A percentile compares a stretch with the other conserved stretches of the same genome.
Evolutionary conservation across 140 eudicot species (phyloP).

Genomic region (Stevia rebaudiana): DNA sequence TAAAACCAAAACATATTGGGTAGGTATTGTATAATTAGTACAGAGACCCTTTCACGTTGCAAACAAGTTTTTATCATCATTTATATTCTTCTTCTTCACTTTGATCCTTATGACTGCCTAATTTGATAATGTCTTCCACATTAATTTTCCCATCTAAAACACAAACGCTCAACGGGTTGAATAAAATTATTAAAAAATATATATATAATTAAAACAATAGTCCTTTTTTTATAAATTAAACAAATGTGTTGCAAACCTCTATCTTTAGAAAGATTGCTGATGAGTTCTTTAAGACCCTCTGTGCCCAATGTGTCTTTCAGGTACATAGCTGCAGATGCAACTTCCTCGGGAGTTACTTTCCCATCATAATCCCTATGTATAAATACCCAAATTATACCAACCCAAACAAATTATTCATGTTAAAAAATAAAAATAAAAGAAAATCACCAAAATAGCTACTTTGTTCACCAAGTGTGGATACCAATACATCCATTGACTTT

Average conservation of each 20-base stretch:
- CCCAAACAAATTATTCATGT: not conserved
- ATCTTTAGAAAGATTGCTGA: constrained; percentile 68
- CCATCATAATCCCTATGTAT: constrained; percentile 68
- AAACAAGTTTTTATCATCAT: not conserved
- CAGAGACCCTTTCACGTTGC: too few relatives aligned
- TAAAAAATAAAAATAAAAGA: too few relatives aligned
- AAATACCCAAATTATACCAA: not conserved
- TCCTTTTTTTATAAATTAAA: not conserved
- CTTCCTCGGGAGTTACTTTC: constrained; percentile 79
- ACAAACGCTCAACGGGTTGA: not conserved
- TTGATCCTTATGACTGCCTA: constrained; percentile 41
- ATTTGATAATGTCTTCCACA: constrained; percentile 81
- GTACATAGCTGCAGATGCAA: constrained; percentile 76
- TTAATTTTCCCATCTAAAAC: constrained; percentile 85
- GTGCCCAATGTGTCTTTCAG: constrained; percentile 73
- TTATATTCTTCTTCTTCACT: constrained; percentile 18
- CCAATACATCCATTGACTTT: too few relatives aligned
- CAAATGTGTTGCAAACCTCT: constrained; percentile 32
- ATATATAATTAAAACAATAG: not conserved
- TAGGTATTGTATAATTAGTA: not conserved
- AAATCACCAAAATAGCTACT: too few relatives aligned
- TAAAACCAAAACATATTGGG: not conserved
- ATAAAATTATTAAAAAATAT: not conserved
- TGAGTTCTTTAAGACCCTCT: constrained; percentile 75
- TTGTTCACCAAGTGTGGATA: too few relatives aligned